phyloP scores from a whole-genome alignment of 768 basidiomycete genomes.

The Suillus subaureus region DNA sequence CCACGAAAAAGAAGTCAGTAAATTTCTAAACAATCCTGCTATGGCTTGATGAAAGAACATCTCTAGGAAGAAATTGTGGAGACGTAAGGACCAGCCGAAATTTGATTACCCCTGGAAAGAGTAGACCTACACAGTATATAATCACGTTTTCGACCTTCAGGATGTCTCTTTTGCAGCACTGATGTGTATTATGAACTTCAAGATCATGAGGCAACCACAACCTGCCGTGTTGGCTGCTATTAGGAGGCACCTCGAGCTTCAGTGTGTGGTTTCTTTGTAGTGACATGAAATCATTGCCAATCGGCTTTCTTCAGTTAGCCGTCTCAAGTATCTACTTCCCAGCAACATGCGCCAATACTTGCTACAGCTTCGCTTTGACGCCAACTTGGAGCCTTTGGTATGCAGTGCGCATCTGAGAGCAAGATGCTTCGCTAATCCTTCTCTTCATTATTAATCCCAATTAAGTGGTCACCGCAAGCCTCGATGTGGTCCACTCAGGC shows the following conservation, averaged over 20 bases:
- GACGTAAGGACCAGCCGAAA: constrained; percentile 82
- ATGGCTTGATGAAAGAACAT: constrained; percentile 12
- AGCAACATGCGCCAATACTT: too few species aligned
- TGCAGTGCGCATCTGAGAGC: neutral
- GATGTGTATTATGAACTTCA: neutral
- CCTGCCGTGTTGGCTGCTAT: too few species aligned
- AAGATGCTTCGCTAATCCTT: neutral
- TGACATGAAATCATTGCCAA: too few species aligned
- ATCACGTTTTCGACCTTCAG: neutral
- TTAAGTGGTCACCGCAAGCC: neutral
- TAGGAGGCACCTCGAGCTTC: too few species aligned
- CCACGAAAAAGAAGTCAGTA: constrained; percentile 89
- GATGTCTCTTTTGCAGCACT: neutral
- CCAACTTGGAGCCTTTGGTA: neutral
- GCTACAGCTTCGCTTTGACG: neutral
- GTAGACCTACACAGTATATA: constrained; percentile 22
- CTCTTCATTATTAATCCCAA: neutral
- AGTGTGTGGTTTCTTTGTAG: too few species aligned
- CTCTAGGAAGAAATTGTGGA: constrained; percentile 86
- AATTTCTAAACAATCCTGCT: neutral
- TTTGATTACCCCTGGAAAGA: constrained; percentile 92
- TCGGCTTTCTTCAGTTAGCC: too few species aligned
- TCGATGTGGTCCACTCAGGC: neutral
- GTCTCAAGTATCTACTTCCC: too few species aligned
- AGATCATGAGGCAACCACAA: neutral